A percentile compares a stretch with the other conserved stretches of the same genome.
phyloP scores from a whole-genome alignment of 495 filamentous ascomycete species.

The Sordaria brevicollis region DNA sequence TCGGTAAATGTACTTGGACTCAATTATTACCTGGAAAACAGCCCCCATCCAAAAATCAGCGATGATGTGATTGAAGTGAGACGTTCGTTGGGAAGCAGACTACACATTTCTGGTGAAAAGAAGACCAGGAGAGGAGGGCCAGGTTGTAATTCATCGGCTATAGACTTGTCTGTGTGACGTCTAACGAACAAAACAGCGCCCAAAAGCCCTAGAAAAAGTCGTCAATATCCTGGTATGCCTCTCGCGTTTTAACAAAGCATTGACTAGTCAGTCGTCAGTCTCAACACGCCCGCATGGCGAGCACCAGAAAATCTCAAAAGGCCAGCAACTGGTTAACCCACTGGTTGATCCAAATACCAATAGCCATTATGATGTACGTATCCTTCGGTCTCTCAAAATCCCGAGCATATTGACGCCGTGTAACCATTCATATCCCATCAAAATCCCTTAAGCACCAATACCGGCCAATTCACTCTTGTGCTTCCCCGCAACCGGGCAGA shows the following conservation, averaged over 20 bases:
- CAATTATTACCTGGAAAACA: no score
- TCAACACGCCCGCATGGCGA: neutral
- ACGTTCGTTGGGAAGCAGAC: no score
- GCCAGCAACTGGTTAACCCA: neutral
- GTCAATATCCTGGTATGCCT: neutral
- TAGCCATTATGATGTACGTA: neutral
- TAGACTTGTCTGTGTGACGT: neutral
- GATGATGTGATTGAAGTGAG: no score
- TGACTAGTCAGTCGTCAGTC: no score
- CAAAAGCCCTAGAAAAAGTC: neutral
- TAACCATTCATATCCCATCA: neutral
- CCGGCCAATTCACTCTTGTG: neutral
- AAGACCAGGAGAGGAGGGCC: no score
- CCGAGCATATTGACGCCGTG: neutral
- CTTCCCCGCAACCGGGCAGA: conserved; percentile 32
- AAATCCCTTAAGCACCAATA: neutral
- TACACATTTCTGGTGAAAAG: no score
- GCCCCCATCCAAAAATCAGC: no score
- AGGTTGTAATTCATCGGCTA: neutral
- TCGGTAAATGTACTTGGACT: no score
- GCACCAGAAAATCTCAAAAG: neutral
- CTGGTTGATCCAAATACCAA: neutral
- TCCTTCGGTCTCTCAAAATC: neutral
- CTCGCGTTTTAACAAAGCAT: neutral
- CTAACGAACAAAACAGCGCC: neutral